These are phyloP conservation scores for Neurospora africana DNA, from an alignment of 495 filamentous ascomycete genomes.

Conservation along the genomic window DNA sequence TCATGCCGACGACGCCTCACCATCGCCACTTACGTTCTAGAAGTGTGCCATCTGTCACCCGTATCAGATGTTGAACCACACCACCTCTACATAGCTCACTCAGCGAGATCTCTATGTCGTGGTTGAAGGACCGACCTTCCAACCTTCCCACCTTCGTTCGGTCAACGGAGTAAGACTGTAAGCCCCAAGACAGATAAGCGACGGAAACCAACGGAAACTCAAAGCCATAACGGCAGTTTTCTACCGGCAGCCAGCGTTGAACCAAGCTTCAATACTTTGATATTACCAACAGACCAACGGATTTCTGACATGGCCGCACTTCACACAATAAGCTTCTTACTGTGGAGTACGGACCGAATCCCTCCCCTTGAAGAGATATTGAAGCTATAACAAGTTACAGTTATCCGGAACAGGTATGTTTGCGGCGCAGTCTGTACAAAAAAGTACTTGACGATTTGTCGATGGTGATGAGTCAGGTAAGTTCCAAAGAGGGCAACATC, in stretches of 20 bases:
- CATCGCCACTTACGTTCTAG: not conserved
- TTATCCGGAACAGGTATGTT: not conserved
- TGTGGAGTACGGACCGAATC: not conserved
- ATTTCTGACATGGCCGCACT: not conserved
- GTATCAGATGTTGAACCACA: not conserved
- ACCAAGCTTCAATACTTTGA: not conserved
- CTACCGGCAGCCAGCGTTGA: not conserved
- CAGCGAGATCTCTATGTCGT: too few species aligned
- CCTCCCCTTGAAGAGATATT: not conserved
- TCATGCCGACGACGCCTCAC: not conserved
- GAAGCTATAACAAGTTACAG: not conserved
- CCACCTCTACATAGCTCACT: too few species aligned
- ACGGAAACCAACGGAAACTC: not conserved
- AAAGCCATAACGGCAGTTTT: not conserved
- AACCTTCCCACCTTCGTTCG: not conserved
- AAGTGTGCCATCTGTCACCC: not conserved
- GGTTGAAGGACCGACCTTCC: not conserved
- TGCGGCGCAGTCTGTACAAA: not conserved
- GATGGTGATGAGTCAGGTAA: not conserved
- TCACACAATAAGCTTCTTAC: not conserved
- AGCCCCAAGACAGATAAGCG: not conserved
- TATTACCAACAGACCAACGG: not conserved
- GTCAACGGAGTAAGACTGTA: not conserved
- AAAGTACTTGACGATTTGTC: not conserved
- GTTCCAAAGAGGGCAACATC: not conserved